Conservation (phyloP, 768 basidiomycete species). For the Collybiopsis luxurians region DNA sequence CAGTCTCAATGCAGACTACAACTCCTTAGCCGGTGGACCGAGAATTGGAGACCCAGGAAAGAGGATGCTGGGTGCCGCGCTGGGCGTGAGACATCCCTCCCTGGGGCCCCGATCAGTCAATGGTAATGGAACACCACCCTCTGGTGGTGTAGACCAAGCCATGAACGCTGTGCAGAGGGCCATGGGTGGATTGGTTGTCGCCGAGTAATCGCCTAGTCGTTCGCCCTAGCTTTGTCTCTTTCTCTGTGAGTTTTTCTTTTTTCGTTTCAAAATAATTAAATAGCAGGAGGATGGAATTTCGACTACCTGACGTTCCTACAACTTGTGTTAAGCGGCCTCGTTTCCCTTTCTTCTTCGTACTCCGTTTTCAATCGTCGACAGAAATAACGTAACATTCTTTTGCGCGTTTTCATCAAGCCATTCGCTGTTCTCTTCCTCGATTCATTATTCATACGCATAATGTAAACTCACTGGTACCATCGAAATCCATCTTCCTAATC, state of each 20-base stretch:
- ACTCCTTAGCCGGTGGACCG: constrained; percentile 50
- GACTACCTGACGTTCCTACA: background rate
- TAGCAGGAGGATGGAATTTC: background rate
- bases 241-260: constrained; percentile 1
- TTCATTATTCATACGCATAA: constrained; percentile 4
- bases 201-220: constrained; percentile 50
- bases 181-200: constrained; percentile 71
- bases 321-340: background rate
- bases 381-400: constrained; percentile 8
- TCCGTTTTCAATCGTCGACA: background rate
- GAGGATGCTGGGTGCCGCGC: constrained; percentile 83
- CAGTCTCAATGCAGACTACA: constrained; percentile 43
- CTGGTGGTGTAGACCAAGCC: constrained; percentile 48
- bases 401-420: constrained; percentile 1
- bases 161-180: constrained; percentile 72
- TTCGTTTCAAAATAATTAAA: background rate
- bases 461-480: constrained; percentile 4
- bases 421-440: constrained; percentile 6
- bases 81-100: constrained; percentile 80
- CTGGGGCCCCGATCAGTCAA: constrained; percentile 60
- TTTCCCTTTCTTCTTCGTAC: background rate
- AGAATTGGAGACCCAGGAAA: constrained; percentile 87
- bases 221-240: background rate
- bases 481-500: constrained; percentile 3
- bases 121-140: constrained; percentile 31